Conservation (phyloP, 2,329 filamentous ascomycete species). For the Hypoxylon sp. region DNA sequence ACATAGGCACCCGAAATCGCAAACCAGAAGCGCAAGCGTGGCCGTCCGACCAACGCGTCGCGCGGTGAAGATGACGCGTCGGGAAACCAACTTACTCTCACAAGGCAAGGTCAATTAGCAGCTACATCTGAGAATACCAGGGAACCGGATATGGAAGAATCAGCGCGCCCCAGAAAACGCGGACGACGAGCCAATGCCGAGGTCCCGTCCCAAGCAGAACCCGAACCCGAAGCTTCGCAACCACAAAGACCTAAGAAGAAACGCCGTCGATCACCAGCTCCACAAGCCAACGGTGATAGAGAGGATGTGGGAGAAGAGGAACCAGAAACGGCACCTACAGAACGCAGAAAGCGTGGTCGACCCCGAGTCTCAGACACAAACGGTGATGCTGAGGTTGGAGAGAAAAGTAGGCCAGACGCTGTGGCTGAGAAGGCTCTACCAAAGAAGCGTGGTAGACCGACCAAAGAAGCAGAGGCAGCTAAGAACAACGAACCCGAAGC, state of each 20-base stretch:
- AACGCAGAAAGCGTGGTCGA: constrained; percentile 52
- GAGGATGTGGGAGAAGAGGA: constrained; percentile 17
- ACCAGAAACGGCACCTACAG: constrained; percentile 26
- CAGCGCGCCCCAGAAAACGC: constrained; percentile 48
- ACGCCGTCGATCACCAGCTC: constrained; percentile 48
- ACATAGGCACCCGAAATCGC: constrained; percentile 49
- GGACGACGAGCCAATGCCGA: constrained; percentile 44
- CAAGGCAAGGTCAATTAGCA: constrained; percentile 39
- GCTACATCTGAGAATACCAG: constrained; percentile 18
- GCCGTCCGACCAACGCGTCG: constrained; percentile 61
- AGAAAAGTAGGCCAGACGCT: constrained; percentile 16
- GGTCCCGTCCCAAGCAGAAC: constrained; percentile 30
- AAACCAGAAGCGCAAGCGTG: constrained; percentile 62
- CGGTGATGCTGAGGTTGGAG: constrained; percentile 25
- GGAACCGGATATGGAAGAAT: constrained; percentile 42
- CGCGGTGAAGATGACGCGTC: constrained; percentile 52
- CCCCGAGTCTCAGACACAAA: constrained; percentile 46
- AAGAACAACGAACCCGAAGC: constrained; percentile 43
- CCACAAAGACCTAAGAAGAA: constrained; percentile 46
- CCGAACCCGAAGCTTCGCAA: constrained; percentile 39
- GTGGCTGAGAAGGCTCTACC: constrained; percentile 13
- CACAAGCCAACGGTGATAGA: constrained; percentile 15
- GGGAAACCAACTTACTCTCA: constrained; percentile 41
- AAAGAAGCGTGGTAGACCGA: constrained; percentile 38
- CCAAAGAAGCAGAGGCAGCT: constrained; percentile 26